Percentiles rank a stretch among this genome's conserved stretches.
phyloP scores from a whole-genome alignment of 2,329 filamentous ascomycete genomes.

The Madurella mycetomatis region DNA sequence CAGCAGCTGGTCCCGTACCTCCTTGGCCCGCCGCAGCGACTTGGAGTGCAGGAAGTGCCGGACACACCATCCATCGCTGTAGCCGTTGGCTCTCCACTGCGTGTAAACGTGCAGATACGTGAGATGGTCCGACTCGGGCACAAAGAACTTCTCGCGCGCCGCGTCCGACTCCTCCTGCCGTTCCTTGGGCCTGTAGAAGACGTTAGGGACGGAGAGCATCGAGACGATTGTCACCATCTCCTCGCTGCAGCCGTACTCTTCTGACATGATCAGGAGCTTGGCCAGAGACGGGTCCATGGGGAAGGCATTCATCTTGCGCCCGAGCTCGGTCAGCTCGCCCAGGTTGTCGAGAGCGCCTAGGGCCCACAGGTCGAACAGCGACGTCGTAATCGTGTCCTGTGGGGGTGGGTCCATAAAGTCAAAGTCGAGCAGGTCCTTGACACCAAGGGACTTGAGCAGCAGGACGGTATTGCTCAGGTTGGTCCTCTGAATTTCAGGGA shows the following conservation, averaged over 20 bases:
- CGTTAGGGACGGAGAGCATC: constrained; percentile 93
- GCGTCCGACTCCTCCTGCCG: constrained; percentile 94
- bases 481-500: constrained; percentile 94
- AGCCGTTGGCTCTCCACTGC: constrained; percentile 89
- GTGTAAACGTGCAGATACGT: constrained; percentile 94
- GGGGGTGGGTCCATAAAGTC: constrained; percentile 99
- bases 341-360: constrained; percentile 90
- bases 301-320: constrained; percentile 91
- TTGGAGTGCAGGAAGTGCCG: constrained; percentile 96
- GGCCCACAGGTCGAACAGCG: constrained; percentile 95
- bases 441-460: constrained; percentile 87
- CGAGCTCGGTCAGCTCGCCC: constrained; percentile 82
- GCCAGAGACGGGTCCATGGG: constrained; percentile 96
- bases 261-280: constrained; percentile 88
- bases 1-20: constrained; percentile 87
- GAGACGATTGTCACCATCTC: constrained; percentile 98
- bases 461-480: constrained; percentile 94
- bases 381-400: constrained; percentile 95
- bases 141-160: constrained; percentile 95
- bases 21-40: constrained; percentile 81
- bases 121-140: constrained; percentile 93
- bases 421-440: constrained; percentile 91
- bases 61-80: constrained; percentile 85
- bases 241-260: constrained; percentile 87
- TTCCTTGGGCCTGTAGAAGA: constrained; percentile 96